Evolutionary conservation across 345 rosid species (phyloP).

Genomic region (Bretschneidera sinensis): DNA sequence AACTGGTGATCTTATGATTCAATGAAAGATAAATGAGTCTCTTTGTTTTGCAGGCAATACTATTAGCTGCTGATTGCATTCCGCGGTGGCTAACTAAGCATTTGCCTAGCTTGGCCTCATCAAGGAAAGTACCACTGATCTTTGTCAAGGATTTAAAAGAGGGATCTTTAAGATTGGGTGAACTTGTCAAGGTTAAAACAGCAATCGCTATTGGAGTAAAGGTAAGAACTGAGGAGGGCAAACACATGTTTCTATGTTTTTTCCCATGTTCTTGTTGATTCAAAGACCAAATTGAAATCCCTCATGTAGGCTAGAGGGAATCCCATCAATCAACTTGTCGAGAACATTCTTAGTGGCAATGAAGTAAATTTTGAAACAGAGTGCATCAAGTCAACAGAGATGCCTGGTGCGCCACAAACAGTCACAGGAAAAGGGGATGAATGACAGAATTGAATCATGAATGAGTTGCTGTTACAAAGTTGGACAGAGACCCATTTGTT

Average conservation of each 20-base stretch:
- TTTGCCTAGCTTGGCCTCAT: constrained; percentile 55
- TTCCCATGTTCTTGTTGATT: not conserved
- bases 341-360: constrained; percentile 28
- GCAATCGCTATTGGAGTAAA: constrained; percentile 63
- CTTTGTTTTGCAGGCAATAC: constrained; percentile 38
- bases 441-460: not conserved
- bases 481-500: too few relatives aligned
- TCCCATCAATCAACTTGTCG: constrained; percentile 33
- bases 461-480: not conserved
- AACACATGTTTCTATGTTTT: not conserved
- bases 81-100: constrained; percentile 72
- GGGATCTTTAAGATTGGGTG: constrained; percentile 66
- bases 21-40: not conserved
- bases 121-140: constrained; percentile 56
- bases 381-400: constrained; percentile 3
- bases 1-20: not conserved
- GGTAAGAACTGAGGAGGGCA: constrained; percentile 24
- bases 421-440: not conserved
- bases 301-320: constrained; percentile 44
- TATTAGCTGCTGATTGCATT: constrained; percentile 64
- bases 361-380: constrained; percentile 3
- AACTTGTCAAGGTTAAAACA: constrained; percentile 63
- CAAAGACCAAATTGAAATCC: not conserved
- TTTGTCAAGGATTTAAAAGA: constrained; percentile 46
- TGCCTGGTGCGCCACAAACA: not conserved